phyloP scores from a whole-genome alignment of 345 rosid genomes.

The Aquilaria malaccensis region DNA sequence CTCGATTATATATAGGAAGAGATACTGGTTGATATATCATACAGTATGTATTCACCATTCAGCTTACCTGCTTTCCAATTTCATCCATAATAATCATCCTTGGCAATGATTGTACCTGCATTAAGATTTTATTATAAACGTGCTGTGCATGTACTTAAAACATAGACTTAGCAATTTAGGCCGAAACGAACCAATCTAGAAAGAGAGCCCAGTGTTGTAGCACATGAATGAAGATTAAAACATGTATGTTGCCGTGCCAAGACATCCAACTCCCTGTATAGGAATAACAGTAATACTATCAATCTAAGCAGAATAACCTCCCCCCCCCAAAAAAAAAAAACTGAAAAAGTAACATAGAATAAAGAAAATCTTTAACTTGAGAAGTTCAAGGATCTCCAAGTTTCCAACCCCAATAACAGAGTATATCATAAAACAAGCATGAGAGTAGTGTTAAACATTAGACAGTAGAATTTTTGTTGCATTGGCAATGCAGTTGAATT shows the following conservation, averaged over 20 bases:
- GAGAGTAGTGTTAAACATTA: no score
- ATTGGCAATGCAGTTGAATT: no score
- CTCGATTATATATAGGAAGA: constrained; percentile 5
- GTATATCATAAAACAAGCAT: no score
- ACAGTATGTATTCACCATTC: constrained; percentile 8
- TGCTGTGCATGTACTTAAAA: constrained; percentile 8
- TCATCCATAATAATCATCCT: constrained; percentile 96
- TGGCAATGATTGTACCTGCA: constrained; percentile 92
- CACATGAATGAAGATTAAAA: constrained; percentile 83
- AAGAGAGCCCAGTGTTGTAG: constrained; percentile 85
- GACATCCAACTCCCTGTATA: constrained; percentile 82
- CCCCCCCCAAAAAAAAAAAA: no score
- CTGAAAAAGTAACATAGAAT: no score
- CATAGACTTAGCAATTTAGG: constrained; percentile 8
- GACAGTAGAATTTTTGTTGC: no score
- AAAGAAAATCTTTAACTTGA: no score
- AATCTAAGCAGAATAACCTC: no score
- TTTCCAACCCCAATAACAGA: no score
- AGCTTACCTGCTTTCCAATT: constrained; percentile 88
- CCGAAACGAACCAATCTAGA: constrained; percentile 65
- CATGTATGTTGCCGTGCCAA: constrained; percentile 75
- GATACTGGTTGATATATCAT: constrained; percentile 1
- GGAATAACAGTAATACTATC: constrained; percentile 9
- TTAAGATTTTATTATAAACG: constrained; percentile 15
- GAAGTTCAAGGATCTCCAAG: no score